Conservation (phyloP, 805 yeast genomes). For the Sporopachydermia quercuum region DNA sequence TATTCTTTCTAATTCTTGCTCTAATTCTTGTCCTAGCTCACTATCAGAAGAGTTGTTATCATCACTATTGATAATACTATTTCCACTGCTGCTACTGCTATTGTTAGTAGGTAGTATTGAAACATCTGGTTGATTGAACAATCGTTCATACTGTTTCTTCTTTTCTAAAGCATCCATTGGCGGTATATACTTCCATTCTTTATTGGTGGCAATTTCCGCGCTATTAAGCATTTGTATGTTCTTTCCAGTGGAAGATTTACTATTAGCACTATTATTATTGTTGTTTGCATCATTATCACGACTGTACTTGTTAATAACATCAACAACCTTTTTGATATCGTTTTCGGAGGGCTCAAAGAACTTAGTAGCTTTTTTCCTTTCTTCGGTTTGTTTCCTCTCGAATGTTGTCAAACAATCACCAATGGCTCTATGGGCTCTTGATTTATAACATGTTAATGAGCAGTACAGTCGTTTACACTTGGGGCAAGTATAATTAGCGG, state of each 20-base stretch:
- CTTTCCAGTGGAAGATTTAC: neutral
- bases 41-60: conserved; percentile 3
- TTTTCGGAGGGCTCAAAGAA: neutral
- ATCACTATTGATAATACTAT: too few relatives aligned
- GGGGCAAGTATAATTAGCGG: conserved; percentile 5
- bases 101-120: neutral
- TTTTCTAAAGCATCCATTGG: neutral
- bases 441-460: conserved; percentile 7
- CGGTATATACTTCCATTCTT: conserved; percentile 6
- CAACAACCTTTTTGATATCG: conserved; percentile 4
- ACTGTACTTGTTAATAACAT: conserved; percentile 2
- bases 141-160: neutral
- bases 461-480: conserved; percentile 6
- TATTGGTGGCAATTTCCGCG: too few relatives aligned
- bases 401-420: conserved; percentile 7
- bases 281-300: too few relatives aligned
- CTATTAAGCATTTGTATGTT: too few relatives aligned
- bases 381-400: conserved; percentile 3
- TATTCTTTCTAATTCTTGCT: conserved; percentile 2
- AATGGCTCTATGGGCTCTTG: conserved; percentile 3
- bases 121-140: conserved; percentile 3
- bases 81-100: too few relatives aligned
- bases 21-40: conserved; percentile 4
- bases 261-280: too few relatives aligned
- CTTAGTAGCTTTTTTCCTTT: neutral